Conservation (phyloP, 2,329 filamentous ascomycete species). For the Aureobasidium vineae region DNA sequence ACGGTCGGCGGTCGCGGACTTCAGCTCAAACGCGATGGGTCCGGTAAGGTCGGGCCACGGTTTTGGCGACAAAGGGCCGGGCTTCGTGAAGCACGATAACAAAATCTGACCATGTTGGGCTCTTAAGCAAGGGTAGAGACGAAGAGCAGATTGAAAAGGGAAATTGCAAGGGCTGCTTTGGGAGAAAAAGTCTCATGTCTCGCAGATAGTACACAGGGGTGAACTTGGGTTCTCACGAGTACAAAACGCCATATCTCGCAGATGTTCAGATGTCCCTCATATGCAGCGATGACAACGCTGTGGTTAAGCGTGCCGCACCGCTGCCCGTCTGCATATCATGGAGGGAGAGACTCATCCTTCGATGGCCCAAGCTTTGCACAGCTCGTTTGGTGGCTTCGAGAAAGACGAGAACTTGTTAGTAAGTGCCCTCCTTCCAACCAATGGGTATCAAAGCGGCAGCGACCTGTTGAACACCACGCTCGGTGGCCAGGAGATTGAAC, state of each 20-base stretch:
- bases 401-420: not conserved
- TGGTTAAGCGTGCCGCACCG: slow-evolving; percentile 23
- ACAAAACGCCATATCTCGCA: slow-evolving; percentile 9
- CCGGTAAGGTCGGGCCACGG: slow-evolving; percentile 1
- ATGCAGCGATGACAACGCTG: slow-evolving; percentile 13
- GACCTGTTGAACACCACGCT: slow-evolving; percentile 79
- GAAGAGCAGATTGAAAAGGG: not conserved
- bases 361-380: slow-evolving; percentile 8
- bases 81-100: not conserved
- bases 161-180: not conserved
- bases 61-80: slow-evolving; percentile 18
- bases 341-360: not conserved
- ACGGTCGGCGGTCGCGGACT: slow-evolving; percentile 14
- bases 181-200: slow-evolving; percentile 9
- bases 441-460: slow-evolving; percentile 85
- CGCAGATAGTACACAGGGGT: slow-evolving; percentile 11
- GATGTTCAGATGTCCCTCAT: slow-evolving; percentile 4
- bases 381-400: not conserved
- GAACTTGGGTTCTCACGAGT: slow-evolving; percentile 18
- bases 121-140: not conserved
- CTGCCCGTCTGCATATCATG: slow-evolving; percentile 18
- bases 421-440: slow-evolving; percentile 66
- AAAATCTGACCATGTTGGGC: not conserved
- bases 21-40: not conserved
- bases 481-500: slow-evolving; percentile 93